Percentiles rank a stretch among this genome's conserved stretches.
These are phyloP conservation scores for Cryptococcus neoformans DNA, from an alignment of 1,284 basidiomycete species.

Conservation along the genomic window DNA sequence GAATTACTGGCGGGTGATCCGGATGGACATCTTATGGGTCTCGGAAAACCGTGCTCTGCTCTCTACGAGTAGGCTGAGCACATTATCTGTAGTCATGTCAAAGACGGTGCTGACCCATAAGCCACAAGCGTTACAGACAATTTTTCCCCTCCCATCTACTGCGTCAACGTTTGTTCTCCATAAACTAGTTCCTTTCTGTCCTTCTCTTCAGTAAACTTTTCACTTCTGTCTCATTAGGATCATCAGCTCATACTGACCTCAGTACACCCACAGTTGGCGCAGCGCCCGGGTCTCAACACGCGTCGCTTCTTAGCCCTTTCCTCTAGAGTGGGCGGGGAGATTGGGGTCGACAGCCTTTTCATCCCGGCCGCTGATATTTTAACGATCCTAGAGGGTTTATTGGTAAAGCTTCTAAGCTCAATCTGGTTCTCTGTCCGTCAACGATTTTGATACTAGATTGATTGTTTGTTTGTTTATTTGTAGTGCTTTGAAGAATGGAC, in stretches of 20 bases:
- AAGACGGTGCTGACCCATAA: not conserved
- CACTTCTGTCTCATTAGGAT: not conserved
- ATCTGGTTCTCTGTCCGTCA: too few relatives aligned
- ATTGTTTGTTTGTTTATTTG: too few relatives aligned
- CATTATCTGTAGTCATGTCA: not conserved
- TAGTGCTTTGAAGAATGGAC: too few relatives aligned
- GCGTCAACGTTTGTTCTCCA: slow-evolving; percentile 4
- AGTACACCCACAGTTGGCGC: slow-evolving; percentile 1
- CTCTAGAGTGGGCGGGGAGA: not conserved
- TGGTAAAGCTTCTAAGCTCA: not conserved
- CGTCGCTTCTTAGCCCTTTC: not conserved
- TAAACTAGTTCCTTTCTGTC: not conserved
- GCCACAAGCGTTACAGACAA: slow-evolving; percentile 3
- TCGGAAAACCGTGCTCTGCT: slow-evolving; percentile 1
- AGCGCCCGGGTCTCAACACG: not conserved
- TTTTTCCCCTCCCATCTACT: not conserved
- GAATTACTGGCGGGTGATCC: not conserved
- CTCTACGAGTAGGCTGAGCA: not conserved
- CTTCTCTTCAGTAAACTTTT: not conserved
- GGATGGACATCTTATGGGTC: not conserved
- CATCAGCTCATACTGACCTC: not conserved
- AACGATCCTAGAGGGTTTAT: too few relatives aligned
- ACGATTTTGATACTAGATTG: too few relatives aligned
- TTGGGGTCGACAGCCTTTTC: not conserved
- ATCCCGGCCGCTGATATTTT: not conserved